Evolutionary conservation across 768 basidiomycete species (phyloP), one percentile per base, ranked within the genome.

Genomic region (Psilocybe subaeruginosa): DNA sequence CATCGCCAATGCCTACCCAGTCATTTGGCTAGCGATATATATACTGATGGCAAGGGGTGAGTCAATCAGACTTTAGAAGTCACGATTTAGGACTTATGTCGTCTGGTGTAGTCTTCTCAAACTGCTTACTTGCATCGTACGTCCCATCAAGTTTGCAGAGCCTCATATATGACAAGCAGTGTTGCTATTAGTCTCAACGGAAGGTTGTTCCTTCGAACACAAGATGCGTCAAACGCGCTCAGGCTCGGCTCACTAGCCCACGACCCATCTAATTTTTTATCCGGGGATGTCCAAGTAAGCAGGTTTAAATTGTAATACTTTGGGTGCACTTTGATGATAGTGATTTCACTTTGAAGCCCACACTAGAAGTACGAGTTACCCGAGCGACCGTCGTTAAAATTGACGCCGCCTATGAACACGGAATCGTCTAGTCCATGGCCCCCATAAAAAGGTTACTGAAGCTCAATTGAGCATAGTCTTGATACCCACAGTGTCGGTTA

Each of bases 91-190:
- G 5, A 49, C 41, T 47, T 12, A 30, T 49, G 3, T 31, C 30
- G 5, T 8, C 7, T 30, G 17, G 12, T 23, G 19, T 41, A 60
- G 59, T 60, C 16, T 60, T 47, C 23, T 54, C 59, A 33, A 60
- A 60, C 59, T 46, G 50, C 5, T 33, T 60, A 9, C 52, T 60
- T 35, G 59, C 52, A 5, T 60, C 59, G 59, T 60, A 19, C 17
- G 59, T 54, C 3, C 8, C 11, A 6, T 23, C 50, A 23, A 12
- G 7, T 8, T 14, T 35, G n/a, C 29, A 11, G 9, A 23, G 1
- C 3, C n/a, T 11, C 6, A 49, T 27, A 11, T 29, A 23, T 49
- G 17, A 49, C 8, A n/a, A 29, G 47, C n/a, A 49, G 6, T 49
- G 5, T 7, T 6, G 14, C 19, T 30, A 11, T 23, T 30, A 49